Percentiles rank a stretch among this genome's conserved stretches.
phyloP scores from a whole-genome alignment of 2,329 filamentous ascomycete genomes.

The Dothideomycetidae sp. region DNA sequence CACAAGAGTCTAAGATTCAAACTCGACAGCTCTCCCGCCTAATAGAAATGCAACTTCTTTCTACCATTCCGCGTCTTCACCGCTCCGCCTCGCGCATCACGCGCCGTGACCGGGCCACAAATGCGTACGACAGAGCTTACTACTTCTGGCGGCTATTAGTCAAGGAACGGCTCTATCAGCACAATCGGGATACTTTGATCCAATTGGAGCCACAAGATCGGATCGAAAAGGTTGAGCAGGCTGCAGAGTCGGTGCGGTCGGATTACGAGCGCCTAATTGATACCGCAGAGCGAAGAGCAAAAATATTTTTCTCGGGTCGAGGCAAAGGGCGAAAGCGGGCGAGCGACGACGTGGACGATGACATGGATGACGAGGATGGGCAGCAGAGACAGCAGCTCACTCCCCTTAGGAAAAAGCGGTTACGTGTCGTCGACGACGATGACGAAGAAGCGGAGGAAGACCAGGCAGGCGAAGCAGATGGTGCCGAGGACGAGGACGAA shows the following conservation, averaged over 20 bases:
- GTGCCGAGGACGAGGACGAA: not conserved
- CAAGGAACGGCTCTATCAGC: slow-evolving; percentile 63
- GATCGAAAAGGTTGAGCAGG: slow-evolving; percentile 57
- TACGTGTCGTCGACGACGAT: not conserved
- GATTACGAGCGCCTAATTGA: slow-evolving; percentile 58
- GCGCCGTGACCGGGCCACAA: slow-evolving; percentile 33
- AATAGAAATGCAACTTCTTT: slow-evolving; percentile 59
- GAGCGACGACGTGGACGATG: not conserved
- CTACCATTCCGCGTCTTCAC: slow-evolving; percentile 37
- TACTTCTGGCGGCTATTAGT: slow-evolving; percentile 58
- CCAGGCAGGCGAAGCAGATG: not conserved
- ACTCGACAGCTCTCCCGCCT: slow-evolving; percentile 62
- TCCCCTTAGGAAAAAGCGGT: not conserved
- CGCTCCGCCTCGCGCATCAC: slow-evolving; percentile 34
- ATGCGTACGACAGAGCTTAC: slow-evolving; percentile 47
- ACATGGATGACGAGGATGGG: not conserved
- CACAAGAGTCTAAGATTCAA: slow-evolving; percentile 53
- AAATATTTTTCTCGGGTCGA: not conserved
- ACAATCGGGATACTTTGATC: slow-evolving; percentile 56
- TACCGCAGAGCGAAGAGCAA: slow-evolving; percentile 25
- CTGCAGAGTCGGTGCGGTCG: slow-evolving; percentile 51
- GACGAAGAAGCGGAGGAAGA: not conserved
- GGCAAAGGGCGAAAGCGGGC: not conserved
- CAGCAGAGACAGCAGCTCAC: not conserved
- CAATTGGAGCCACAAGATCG: slow-evolving; percentile 56